phyloP scores from a whole-genome alignment of 208 protist species.

The Trypanosoma cruzi region DNA sequence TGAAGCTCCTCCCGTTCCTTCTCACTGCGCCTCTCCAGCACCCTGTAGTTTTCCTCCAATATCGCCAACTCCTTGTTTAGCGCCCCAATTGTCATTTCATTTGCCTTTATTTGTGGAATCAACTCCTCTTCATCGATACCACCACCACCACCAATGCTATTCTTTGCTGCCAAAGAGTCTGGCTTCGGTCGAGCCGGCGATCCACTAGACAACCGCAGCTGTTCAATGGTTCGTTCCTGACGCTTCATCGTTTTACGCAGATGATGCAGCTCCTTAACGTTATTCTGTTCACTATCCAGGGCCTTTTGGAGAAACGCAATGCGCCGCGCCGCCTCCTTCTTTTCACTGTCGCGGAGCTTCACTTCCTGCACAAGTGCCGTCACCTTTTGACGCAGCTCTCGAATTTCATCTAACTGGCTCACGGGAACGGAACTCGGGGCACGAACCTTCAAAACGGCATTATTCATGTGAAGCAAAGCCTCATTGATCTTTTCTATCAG shows the following conservation, averaged over 20 bases:
- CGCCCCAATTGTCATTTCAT: conserved; percentile 50
- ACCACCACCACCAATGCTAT: not conserved
- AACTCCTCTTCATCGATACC: conserved; percentile 9
- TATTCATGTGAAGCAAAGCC: conserved; percentile 7
- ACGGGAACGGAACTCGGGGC: not conserved
- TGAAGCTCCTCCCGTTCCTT: conserved; percentile 27
- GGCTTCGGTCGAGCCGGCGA: not conserved
- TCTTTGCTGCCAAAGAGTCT: not conserved
- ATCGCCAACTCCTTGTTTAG: conserved; percentile 59
- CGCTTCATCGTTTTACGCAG: conserved; percentile 8
- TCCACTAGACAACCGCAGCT: not conserved
- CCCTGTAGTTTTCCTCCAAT: conserved; percentile 31
- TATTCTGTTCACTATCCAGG: not conserved
- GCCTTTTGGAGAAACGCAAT: conserved; percentile 11
- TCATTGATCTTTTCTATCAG: conserved; percentile 15
- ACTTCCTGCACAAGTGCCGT: conserved; percentile 15
- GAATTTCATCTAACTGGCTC: conserved; percentile 3
- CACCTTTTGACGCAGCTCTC: conserved; percentile 19
- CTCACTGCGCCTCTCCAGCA: conserved; percentile 17
- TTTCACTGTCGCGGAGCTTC: conserved; percentile 4
- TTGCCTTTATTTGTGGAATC: conserved; percentile 31
- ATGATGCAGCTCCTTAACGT: conserved; percentile 7
- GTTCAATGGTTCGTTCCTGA: conserved; percentile 10
- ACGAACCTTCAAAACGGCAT: not conserved
- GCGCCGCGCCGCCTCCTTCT: conserved; percentile 3